A percentile compares a stretch with the other conserved stretches of the same genome.
phyloP scores from a whole-genome alignment of 1,284 basidiomycete genomes.

The Coniophora puteana region DNA sequence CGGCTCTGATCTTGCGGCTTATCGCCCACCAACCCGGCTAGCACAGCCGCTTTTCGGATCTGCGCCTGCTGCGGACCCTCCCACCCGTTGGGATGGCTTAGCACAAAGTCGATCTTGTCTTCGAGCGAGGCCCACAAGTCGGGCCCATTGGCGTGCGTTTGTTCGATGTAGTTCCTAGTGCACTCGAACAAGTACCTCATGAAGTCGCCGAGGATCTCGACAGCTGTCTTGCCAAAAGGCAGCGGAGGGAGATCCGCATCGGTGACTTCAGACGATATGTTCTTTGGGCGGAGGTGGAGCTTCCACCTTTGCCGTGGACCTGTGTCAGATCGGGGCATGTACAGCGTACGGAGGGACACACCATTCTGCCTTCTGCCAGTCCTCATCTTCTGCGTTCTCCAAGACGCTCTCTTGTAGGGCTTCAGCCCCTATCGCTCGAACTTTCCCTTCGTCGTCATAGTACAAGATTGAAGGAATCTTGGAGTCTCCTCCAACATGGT shows the following conservation, averaged over 20 bases:
- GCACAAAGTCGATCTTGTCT: constrained; percentile 28
- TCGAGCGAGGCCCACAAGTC: constrained; percentile 33
- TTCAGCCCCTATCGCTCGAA: constrained; percentile 48
- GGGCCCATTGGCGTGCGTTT: constrained; percentile 32
- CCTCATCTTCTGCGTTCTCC: constrained; percentile 40
- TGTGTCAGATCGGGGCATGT: neutral
- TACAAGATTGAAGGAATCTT: constrained; percentile 57
- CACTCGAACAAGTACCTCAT: constrained; percentile 37
- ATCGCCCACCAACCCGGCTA: constrained; percentile 32
- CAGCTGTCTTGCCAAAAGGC: constrained; percentile 35
- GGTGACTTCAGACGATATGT: constrained; percentile 12
- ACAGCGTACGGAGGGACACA: constrained; percentile 18
- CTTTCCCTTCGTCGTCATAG: constrained; percentile 41
- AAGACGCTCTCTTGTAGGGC: constrained; percentile 34
- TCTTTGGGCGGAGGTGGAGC: constrained; percentile 41
- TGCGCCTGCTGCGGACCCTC: constrained; percentile 34
- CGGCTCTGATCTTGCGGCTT: constrained; percentile 31
- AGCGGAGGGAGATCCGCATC: constrained; percentile 35
- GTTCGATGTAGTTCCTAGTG: constrained; percentile 32
- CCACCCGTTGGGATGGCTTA: constrained; percentile 43
- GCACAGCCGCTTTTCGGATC: constrained; percentile 33
- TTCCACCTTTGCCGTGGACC: constrained; percentile 47
- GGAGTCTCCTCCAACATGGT: constrained; percentile 35
- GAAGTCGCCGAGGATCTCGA: constrained; percentile 46
- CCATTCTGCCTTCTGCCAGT: constrained; percentile 47